A percentile compares a stretch with the other conserved stretches of the same genome.
These are phyloP conservation scores for Wilcoxina mikolae DNA, from an alignment of 495 filamentous ascomycete species.

Conservation along the genomic window DNA sequence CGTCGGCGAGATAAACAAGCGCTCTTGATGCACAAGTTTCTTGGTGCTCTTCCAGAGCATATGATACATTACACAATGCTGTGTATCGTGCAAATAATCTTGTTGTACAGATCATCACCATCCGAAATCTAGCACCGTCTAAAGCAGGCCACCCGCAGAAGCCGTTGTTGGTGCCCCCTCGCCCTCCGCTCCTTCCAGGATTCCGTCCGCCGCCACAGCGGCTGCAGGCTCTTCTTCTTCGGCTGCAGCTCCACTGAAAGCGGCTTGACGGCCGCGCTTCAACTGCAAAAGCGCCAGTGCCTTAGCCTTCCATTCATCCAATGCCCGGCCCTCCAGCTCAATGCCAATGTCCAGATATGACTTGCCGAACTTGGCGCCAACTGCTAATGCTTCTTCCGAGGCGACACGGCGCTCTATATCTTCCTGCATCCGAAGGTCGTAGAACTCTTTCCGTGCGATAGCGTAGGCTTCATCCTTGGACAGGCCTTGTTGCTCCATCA, in stretches of 20 bases:
- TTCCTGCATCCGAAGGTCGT: conserved; percentile 60
- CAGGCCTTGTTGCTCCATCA: conserved; percentile 52
- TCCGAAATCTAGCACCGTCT: not conserved
- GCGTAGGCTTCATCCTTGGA: conserved; percentile 64
- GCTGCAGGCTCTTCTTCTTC: not conserved
- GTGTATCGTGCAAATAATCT: not conserved
- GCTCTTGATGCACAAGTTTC: too few species aligned
- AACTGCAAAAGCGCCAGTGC: conserved; percentile 34
- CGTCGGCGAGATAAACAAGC: not conserved
- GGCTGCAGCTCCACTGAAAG: conserved; percentile 1
- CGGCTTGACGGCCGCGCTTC: conserved; percentile 4
- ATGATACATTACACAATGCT: not conserved
- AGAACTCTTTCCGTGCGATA: conserved; percentile 77
- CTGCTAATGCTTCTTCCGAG: conserved; percentile 69
- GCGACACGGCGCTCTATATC: conserved; percentile 75
- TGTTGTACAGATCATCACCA: not conserved
- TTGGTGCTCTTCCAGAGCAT: not conserved
- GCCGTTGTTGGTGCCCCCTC: not conserved
- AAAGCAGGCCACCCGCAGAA: too few species aligned
- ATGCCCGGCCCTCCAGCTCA: conserved; percentile 62
- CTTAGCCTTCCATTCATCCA: conserved; percentile 71
- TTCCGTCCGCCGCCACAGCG: not conserved
- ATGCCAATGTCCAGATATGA: conserved; percentile 58
- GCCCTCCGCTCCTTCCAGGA: not conserved
- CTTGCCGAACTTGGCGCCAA: conserved; percentile 76